Percentiles rank a stretch among this genome's conserved stretches.
phyloP scores from a whole-genome alignment of 441 rosid genomes.

The Croton setiger region DNA sequence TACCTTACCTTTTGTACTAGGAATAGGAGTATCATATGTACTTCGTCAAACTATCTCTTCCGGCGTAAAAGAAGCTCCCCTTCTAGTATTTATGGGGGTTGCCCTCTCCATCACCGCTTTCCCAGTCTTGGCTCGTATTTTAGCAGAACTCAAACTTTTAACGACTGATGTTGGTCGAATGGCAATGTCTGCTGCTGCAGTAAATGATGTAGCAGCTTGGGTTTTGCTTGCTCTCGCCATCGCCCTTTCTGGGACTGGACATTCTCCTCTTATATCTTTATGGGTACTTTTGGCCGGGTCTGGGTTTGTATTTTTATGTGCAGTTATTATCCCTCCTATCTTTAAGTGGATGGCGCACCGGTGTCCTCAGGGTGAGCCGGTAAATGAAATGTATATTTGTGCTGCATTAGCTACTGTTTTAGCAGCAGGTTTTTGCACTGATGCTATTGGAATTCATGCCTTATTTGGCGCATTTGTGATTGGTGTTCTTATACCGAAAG shows the following conservation, averaged over 20 bases:
- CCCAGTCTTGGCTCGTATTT: constrained; percentile 89
- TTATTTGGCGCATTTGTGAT: constrained; percentile 87
- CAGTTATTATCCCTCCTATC: constrained; percentile 47
- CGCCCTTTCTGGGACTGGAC: constrained; percentile 62
- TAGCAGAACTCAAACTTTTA: constrained; percentile 85
- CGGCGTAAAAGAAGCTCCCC: constrained; percentile 51
- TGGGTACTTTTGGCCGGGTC: constrained; percentile 74
- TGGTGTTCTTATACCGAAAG: constrained; percentile 79
- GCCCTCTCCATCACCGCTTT: constrained; percentile 94
- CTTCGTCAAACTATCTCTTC: constrained; percentile 48
- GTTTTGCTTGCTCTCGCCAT: constrained; percentile 88
- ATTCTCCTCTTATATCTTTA: constrained; percentile 54
- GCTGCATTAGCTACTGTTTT: constrained; percentile 54
- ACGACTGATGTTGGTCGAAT: constrained; percentile 83
- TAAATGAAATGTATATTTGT: constrained; percentile 65
- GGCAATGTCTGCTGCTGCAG: constrained; percentile 96
- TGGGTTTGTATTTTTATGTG: constrained; percentile 40
- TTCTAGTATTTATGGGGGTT: constrained; percentile 91
- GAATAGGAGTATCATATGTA: constrained; percentile 63
- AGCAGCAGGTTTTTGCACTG: constrained; percentile 69
- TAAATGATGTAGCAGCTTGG: constrained; percentile 92
- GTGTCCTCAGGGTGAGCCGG: constrained; percentile 95
- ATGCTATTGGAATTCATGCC: constrained; percentile 77
- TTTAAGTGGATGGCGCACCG: too few relatives aligned
- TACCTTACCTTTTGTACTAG: constrained; percentile 67